Conservation (phyloP, 768 basidiomycete species). For the Tubosaeta sp. region DNA sequence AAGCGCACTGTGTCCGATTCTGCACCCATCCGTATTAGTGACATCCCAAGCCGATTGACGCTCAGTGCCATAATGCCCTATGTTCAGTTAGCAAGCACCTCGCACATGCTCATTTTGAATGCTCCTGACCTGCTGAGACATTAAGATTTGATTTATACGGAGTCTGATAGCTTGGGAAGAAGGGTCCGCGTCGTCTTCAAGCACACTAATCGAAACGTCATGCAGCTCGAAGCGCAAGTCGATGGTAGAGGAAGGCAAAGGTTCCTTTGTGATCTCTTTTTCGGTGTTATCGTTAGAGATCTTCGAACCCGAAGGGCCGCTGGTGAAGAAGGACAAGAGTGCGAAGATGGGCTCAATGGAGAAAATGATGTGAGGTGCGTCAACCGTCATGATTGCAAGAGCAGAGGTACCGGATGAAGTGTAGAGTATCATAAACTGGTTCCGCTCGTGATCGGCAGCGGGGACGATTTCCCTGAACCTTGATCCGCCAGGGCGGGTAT, state of each 20-base stretch:
- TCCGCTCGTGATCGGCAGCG: conserved; percentile 78
- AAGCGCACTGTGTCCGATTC: conserved; percentile 82
- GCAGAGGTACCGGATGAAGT: conserved; percentile 65
- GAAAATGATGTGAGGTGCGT: conserved; percentile 90
- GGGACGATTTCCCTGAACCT: conserved; percentile 95
- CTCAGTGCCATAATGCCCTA: conserved; percentile 81
- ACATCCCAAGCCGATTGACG: conserved; percentile 86
- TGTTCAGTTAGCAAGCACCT: conserved; percentile 12
- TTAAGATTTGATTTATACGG: conserved; percentile 74
- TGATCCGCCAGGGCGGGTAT: conserved; percentile 76
- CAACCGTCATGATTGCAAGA: conserved; percentile 81
- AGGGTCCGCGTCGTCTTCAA: conserved; percentile 77
- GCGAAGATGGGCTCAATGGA: conserved; percentile 89
- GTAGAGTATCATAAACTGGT: conserved; percentile 92
- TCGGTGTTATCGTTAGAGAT: conserved; percentile 10
- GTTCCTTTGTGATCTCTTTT: conserved; percentile 12
- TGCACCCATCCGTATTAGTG: conserved; percentile 82
- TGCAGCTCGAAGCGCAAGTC: conserved; percentile 86
- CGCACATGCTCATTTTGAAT: not conserved
- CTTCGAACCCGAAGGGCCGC: conserved; percentile 38
- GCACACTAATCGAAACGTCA: conserved; percentile 80
- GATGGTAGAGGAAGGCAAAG: conserved; percentile 23
- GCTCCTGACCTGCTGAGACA: conserved; percentile 82
- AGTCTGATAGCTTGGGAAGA: conserved; percentile 85
- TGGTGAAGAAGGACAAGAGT: conserved; percentile 79